Evolutionary conservation across 176 grass and related monocot species (phyloP), one percentile per base, ranked within the genome.

Genomic region (Alopecurus myosuroides): DNA sequence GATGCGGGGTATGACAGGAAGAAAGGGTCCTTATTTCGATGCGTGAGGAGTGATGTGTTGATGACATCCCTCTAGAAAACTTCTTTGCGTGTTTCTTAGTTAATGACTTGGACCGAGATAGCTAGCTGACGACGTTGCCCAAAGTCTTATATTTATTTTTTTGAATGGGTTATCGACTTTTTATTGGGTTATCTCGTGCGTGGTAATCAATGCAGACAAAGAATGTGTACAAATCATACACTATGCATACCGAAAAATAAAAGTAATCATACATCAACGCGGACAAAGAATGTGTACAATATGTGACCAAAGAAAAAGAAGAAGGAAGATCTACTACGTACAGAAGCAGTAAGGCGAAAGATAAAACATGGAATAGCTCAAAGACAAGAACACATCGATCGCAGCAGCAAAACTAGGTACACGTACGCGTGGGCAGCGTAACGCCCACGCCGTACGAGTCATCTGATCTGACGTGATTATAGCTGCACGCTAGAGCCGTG

Each of bases 341-440:
- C 12, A 60, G 26, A 52, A 63, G 4, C 33, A 79, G 35, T 7
- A 78, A 63, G 20, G 63, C 12, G 23, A 52, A 44, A 31, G 13
- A 44, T 20, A 74, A 74, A 77, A 80, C 50, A 84, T 75, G 79
- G 76, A 84, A 10, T 10, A 55, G 14, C 83, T 76, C 44, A n/a
- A 22, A 23, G 45, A 81, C 60, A 57, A 48, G 11, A 19, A 48
- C 75, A 80, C 34, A 78, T 77, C 68, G 58, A 78, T 77, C 69
- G 60, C 85, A 81, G 50, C 85, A 84, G 25, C 76, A 84, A 91
- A 87, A 84, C 84, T 82, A n/a, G n/a, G n/a, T n/a, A 76, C n/a
- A 29, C n/a, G 41, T 8, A 74, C 39, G 70, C 58, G 58, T 62
- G 13, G 58, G 2, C 41, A 3, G n/a, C 36, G 42, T 57, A 46